A percentile compares a stretch with the other conserved stretches of the same genome.
Conservation (phyloP, 805 yeast genomes). For the Wickerhamomyces silvicola region DNA sequence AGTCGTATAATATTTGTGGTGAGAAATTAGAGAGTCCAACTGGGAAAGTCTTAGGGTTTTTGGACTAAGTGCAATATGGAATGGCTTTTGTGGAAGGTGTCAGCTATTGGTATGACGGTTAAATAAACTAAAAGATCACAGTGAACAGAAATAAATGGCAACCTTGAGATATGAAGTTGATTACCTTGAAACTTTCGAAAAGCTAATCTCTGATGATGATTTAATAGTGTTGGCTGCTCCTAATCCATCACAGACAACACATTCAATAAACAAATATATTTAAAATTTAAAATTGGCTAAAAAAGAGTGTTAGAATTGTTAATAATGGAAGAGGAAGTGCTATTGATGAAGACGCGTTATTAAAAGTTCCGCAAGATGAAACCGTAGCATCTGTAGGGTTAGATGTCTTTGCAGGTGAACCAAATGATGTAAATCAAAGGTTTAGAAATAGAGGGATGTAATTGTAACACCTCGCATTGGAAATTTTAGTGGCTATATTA, state of each 20-base stretch:
- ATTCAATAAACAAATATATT: slow-evolving; percentile 43
- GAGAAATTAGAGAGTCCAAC: slow-evolving; percentile 42
- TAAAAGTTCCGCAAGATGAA: slow-evolving; percentile 52
- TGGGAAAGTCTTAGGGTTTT: slow-evolving; percentile 50
- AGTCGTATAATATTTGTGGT: slow-evolving; percentile 40
- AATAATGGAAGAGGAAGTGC: slow-evolving; percentile 72
- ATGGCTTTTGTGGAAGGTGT: slow-evolving; percentile 49
- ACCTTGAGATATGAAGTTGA: slow-evolving; percentile 38
- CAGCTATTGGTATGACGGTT: slow-evolving; percentile 55
- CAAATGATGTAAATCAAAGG: slow-evolving; percentile 43
- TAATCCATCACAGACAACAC: slow-evolving; percentile 47
- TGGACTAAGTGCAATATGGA: slow-evolving; percentile 74
- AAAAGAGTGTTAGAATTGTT: slow-evolving; percentile 52
- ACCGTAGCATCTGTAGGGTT: slow-evolving; percentile 61
- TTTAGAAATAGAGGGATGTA: slow-evolving; percentile 44
- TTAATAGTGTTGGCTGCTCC: slow-evolving; percentile 62
- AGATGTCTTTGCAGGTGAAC: slow-evolving; percentile 67
- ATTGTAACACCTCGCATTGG: no score
- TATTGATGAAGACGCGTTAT: slow-evolving; percentile 55
- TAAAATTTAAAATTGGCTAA: slow-evolving; percentile 40
- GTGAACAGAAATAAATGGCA: slow-evolving; percentile 29
- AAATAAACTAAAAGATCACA: slow-evolving; percentile 51
- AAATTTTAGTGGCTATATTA: no score
- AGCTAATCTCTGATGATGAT: slow-evolving; percentile 38
- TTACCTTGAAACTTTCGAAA: slow-evolving; percentile 40